These are phyloP conservation scores for Fusarium mexicanum DNA, from an alignment of 2,329 filamentous ascomycete species.

Conservation along the genomic window DNA sequence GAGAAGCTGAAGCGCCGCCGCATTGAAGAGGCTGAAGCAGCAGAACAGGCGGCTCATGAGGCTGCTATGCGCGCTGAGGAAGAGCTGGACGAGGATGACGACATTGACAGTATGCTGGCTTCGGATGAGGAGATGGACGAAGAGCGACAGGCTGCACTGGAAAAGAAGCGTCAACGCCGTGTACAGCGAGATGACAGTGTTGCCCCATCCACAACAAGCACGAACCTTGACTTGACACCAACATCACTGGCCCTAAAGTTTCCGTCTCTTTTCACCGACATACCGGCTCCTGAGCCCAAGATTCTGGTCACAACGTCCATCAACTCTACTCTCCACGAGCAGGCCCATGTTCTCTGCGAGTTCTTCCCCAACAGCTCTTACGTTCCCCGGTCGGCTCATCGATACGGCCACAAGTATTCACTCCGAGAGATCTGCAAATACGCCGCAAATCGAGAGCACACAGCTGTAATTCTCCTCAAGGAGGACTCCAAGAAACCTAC, in stretches of 20 bases:
- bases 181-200: constrained; percentile 60
- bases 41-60: constrained; percentile 59
- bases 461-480: constrained; percentile 83
- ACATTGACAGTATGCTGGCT: constrained; percentile 84
- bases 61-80: constrained; percentile 45
- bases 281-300: constrained; percentile 74
- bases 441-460: constrained; percentile 83
- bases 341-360: constrained; percentile 80
- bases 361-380: constrained; percentile 90
- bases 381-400: constrained; percentile 85
- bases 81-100: constrained; percentile 61
- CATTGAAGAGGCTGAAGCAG: constrained; percentile 63
- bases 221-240: constrained; percentile 71
- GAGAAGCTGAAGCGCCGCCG: constrained; percentile 67
- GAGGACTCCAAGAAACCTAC: constrained; percentile 89
- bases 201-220: constrained; percentile 69
- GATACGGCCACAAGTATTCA: constrained; percentile 89
- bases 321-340: constrained; percentile 86
- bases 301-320: constrained; percentile 91
- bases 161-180: constrained; percentile 58
- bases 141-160: constrained; percentile 53
- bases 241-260: constrained; percentile 69
- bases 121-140: constrained; percentile 66
- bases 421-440: constrained; percentile 90
- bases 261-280: constrained; percentile 68